phyloP scores from a whole-genome alignment of 805 yeast species.

The Kodamaea restingae region DNA sequence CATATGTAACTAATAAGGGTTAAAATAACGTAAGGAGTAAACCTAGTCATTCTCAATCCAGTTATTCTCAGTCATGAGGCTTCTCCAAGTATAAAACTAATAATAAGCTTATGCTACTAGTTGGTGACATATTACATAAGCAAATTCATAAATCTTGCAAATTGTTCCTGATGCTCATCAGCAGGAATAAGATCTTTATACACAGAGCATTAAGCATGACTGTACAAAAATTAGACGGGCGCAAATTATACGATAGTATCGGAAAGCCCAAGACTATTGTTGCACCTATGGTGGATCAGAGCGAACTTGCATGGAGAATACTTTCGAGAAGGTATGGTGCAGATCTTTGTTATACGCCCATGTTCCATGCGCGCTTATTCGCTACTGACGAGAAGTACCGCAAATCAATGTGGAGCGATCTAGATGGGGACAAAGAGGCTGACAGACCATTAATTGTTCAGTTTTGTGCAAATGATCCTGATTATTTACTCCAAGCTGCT shows the following conservation, averaged over 20 bases:
- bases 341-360: slow-evolving; percentile 90
- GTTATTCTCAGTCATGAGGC: no score
- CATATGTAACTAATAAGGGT: no score
- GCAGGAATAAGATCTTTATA: neutral
- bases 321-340: slow-evolving; percentile 88
- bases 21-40: no score
- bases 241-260: slow-evolving; percentile 63
- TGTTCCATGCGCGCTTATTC: slow-evolving; percentile 90
- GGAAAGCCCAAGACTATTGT: slow-evolving; percentile 80
- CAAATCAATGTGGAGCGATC: slow-evolving; percentile 59
- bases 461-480: slow-evolving; percentile 95
- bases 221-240: slow-evolving; percentile 41
- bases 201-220: slow-evolving; percentile 6
- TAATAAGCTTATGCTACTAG: neutral
- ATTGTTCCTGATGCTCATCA: slow-evolving; percentile 1
- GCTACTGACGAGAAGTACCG: slow-evolving; percentile 83
- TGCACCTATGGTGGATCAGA: slow-evolving; percentile 98
- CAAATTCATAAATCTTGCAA: neutral
- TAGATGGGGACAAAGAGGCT: slow-evolving; percentile 63
- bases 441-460: slow-evolving; percentile 93
- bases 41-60: no score
- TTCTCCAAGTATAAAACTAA: no score
- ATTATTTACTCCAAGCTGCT: slow-evolving; percentile 77
- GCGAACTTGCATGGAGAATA: slow-evolving; percentile 93
- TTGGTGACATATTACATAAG: slow-evolving; percentile 2